phyloP scores from a whole-genome alignment of 768 basidiomycete genomes.

The Tylopilus balloui region DNA sequence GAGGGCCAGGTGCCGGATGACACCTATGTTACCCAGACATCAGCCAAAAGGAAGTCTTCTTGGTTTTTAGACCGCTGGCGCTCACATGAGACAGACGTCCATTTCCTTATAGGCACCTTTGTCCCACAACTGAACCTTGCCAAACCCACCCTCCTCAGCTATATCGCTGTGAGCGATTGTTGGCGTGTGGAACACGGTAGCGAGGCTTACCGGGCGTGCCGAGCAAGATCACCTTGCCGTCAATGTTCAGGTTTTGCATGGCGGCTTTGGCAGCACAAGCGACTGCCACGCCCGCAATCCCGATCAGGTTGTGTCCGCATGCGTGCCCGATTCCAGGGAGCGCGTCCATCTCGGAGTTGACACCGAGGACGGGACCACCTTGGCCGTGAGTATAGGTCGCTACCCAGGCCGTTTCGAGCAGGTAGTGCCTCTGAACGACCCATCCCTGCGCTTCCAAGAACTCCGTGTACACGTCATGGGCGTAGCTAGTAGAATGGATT shows the following conservation, averaged over 20 bases:
- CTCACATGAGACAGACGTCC: constrained; percentile 71
- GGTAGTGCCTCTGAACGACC: constrained; percentile 54
- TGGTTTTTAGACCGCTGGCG: not conserved
- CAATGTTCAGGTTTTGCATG: constrained; percentile 54
- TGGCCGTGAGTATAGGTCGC: constrained; percentile 50
- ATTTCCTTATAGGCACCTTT: constrained; percentile 70
- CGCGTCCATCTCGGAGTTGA: constrained; percentile 80
- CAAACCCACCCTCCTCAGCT: constrained; percentile 46
- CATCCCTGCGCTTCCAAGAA: constrained; percentile 69
- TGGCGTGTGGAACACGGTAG: too few relatives aligned
- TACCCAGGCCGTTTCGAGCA: constrained; percentile 70
- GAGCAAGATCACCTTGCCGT: constrained; percentile 63
- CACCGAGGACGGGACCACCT: constrained; percentile 39
- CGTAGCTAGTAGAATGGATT: constrained; percentile 41
- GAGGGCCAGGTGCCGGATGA: constrained; percentile 75
- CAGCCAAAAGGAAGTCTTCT: not conserved
- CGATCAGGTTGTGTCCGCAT: constrained; percentile 81
- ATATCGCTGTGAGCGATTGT: constrained; percentile 6
- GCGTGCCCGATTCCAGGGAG: constrained; percentile 58
- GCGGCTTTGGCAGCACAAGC: constrained; percentile 62
- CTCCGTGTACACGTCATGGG: constrained; percentile 67
- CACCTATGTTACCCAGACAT: constrained; percentile 51
- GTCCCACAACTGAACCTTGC: constrained; percentile 65
- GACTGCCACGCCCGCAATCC: constrained; percentile 66
- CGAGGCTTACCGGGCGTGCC: constrained; percentile 78